Conservation (phyloP, 331 rosid species). For the Rhamnella rubrinervis region DNA sequence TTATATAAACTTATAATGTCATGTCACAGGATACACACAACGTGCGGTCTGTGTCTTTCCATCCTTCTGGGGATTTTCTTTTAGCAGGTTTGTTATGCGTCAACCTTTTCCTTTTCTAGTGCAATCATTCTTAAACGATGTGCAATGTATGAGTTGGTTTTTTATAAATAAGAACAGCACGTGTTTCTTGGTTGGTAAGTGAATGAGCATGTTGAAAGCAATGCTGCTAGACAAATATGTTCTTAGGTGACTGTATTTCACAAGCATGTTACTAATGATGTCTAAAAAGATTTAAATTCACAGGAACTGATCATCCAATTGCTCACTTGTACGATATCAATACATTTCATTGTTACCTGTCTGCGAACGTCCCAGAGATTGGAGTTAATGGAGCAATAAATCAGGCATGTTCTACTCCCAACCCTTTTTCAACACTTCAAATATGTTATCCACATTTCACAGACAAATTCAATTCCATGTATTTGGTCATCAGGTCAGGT, state of each 20-base stretch:
- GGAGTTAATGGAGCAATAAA: conserved; percentile 76
- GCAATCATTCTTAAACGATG: conserved; percentile 10
- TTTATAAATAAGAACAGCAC: not conserved
- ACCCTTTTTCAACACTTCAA: conserved; percentile 12
- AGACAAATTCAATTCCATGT: conserved; percentile 6
- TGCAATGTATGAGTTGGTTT: not conserved
- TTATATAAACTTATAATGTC: conserved; percentile 4
- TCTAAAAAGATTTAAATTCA: conserved; percentile 13
- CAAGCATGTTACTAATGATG: conserved; percentile 1
- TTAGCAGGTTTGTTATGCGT: conserved; percentile 62
- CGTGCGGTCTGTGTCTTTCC: conserved; percentile 85
- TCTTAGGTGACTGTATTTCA: not conserved
- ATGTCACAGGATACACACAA: conserved; percentile 82
- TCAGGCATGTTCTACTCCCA: conserved; percentile 58
- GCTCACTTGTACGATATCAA: conserved; percentile 86
- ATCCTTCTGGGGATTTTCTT: conserved; percentile 92
- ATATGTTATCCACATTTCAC: conserved; percentile 13
- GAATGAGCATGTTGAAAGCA: not conserved
- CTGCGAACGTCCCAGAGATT: conserved; percentile 62
- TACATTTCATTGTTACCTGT: conserved; percentile 79
- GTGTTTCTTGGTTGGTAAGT: not conserved
- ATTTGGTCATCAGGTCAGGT: conserved; percentile 66
- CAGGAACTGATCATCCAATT: conserved; percentile 95
- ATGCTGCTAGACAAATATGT: not conserved
- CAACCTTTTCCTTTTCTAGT: not conserved